Percentiles rank a stretch among this genome's conserved stretches.
Evolutionary conservation across 148 eudicot genomes (phyloP).

Genomic region (Chenopodium formosanum): DNA sequence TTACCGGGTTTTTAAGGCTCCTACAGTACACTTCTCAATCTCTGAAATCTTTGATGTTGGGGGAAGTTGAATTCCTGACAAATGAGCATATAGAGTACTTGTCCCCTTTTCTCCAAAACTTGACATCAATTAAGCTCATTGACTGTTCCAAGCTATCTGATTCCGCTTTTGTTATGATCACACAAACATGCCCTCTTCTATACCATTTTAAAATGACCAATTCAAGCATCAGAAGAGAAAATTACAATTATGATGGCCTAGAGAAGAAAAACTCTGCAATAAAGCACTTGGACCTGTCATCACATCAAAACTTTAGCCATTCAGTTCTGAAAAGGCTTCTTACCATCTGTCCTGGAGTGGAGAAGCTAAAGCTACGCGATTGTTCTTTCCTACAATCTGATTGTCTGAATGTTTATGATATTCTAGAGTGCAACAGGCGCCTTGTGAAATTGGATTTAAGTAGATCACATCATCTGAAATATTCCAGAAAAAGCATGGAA

Average conservation of each 20-base stretch:
- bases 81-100: conserved; percentile 16
- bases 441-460: background rate
- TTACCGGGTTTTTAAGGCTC: conserved; percentile 22
- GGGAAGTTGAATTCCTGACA: conserved; percentile 24
- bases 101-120: conserved; percentile 18
- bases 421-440: conserved; percentile 7
- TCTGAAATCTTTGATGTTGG: conserved; percentile 13
- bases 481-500: conserved; percentile 1
- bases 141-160: conserved; percentile 18
- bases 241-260: conserved; percentile 1
- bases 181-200: conserved; percentile 25
- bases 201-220: conserved; percentile 16
- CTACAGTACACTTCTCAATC: conserved; percentile 12
- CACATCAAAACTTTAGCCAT: background rate
- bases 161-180: conserved; percentile 21
- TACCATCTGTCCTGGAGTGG: conserved; percentile 20
- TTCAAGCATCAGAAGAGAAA: conserved; percentile 22
- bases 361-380: conserved; percentile 12
- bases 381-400: conserved; percentile 2
- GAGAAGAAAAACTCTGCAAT: conserved; percentile 7
- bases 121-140: conserved; percentile 14
- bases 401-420: conserved; percentile 24
- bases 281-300: conserved; percentile 8
- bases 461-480: background rate
- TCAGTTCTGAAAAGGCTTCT: conserved; percentile 12